phyloP scores from a whole-genome alignment of 148 eudicot species.

The Rhododendron ovatum region DNA sequence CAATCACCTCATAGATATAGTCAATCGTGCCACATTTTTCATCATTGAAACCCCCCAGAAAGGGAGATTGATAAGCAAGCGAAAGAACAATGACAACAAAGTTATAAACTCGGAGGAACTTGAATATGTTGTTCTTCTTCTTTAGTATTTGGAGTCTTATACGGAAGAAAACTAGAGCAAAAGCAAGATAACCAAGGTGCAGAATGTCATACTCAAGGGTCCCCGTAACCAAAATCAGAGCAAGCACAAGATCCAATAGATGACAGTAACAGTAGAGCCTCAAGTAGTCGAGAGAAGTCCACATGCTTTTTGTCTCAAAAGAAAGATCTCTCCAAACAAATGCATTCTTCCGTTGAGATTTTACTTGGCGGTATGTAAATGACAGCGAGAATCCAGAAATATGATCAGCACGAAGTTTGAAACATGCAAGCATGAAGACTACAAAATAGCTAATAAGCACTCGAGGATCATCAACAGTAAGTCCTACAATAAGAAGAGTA shows the following conservation, averaged over 20 bases:
- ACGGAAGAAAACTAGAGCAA: constrained; percentile 89
- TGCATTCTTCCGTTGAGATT: constrained; percentile 79
- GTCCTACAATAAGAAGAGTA: constrained; percentile 42
- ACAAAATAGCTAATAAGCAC: constrained; percentile 76
- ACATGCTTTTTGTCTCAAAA: constrained; percentile 96
- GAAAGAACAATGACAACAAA: constrained; percentile 83
- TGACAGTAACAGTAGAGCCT: constrained; percentile 99
- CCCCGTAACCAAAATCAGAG: constrained; percentile 82
- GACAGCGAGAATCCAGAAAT: constrained; percentile 65
- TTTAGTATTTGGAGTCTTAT: constrained; percentile 83
- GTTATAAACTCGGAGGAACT: constrained; percentile 87
- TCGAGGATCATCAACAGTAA: constrained; percentile 85
- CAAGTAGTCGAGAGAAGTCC: constrained; percentile 94
- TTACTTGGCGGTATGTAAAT: constrained; percentile 74
- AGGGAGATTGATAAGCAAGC: constrained; percentile 97
- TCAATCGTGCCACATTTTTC: constrained; percentile 83
- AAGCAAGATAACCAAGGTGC: constrained; percentile 97
- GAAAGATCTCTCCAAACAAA: constrained; percentile 99
- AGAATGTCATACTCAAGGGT: constrained; percentile 96
- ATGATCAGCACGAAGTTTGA: constrained; percentile 87
- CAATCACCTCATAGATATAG: constrained; percentile 86
- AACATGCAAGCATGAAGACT: constrained; percentile 81
- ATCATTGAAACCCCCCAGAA: constrained; percentile 67
- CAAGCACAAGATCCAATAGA: constrained; percentile 92
- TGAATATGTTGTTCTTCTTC: constrained; percentile 89